These are phyloP conservation scores for Trichophyton benhamiae DNA, from an alignment of 2,329 filamentous ascomycete species.

Conservation along the genomic window DNA sequence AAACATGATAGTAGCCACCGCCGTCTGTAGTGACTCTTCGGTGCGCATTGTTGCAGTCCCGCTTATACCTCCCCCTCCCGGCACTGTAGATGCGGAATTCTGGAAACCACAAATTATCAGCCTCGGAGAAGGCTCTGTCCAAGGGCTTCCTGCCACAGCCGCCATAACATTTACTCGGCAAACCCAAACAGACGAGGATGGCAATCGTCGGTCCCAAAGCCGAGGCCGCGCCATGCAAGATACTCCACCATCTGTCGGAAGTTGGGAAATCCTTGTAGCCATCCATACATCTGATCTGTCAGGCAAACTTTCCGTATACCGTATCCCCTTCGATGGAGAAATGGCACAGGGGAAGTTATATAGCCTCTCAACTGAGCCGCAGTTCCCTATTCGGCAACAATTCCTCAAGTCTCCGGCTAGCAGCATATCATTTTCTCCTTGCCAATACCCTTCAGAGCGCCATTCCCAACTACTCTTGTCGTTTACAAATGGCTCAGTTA, in stretches of 20 bases:
- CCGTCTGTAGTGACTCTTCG: slow-evolving; percentile 46
- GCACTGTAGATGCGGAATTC: slow-evolving; percentile 24
- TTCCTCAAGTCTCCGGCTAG: slow-evolving; percentile 39
- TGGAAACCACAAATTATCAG: slow-evolving; percentile 38
- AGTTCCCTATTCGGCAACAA: slow-evolving; percentile 36
- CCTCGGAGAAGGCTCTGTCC: slow-evolving; percentile 36
- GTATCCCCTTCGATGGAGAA: slow-evolving; percentile 27
- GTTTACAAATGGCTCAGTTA: slow-evolving; percentile 43
- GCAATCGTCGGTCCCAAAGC: slow-evolving; percentile 23
- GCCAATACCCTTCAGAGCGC: slow-evolving; percentile 39
- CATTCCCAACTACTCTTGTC: slow-evolving; percentile 45
- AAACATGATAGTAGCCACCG: slow-evolving; percentile 41
- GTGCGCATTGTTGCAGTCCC: slow-evolving; percentile 44
- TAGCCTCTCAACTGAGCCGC: slow-evolving; percentile 26
- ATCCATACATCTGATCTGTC: slow-evolving; percentile 35
- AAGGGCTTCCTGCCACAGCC: slow-evolving; percentile 39
- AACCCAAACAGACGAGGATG: slow-evolving; percentile 19
- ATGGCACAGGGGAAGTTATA: slow-evolving; percentile 9
- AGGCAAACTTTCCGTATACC: slow-evolving; percentile 35
- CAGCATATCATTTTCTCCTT: slow-evolving; percentile 43
- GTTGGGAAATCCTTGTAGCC: slow-evolving; percentile 36
- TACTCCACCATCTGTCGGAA: slow-evolving; percentile 13
- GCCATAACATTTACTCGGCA: slow-evolving; percentile 43
- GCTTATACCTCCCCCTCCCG: slow-evolving; percentile 39
- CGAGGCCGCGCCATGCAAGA: slow-evolving; percentile 15